Conservation (phyloP, 805 yeast species). For the Jamesozyma hellenica region DNA sequence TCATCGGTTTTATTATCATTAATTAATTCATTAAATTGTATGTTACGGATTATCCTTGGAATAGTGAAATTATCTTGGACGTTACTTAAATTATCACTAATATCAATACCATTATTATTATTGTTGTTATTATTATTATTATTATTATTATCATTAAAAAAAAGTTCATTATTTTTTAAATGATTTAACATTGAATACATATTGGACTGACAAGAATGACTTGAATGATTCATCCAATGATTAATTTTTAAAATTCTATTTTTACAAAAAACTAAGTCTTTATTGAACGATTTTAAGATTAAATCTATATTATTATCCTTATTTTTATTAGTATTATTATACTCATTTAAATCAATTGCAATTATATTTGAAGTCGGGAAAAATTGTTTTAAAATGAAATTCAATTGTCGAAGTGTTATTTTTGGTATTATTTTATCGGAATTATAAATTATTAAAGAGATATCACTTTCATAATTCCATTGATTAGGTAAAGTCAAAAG, state of each 20-base stretch:
- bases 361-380: constrained; percentile 21
- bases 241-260: constrained; percentile 20
- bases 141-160: too few relatives aligned
- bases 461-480: constrained; percentile 19
- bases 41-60: constrained; percentile 15
- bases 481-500: constrained; percentile 9
- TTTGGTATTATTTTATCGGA: constrained; percentile 2
- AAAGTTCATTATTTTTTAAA: too few relatives aligned
- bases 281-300: constrained; percentile 1
- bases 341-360: constrained; percentile 10
- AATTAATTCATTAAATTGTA: constrained; percentile 11
- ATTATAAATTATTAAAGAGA: constrained; percentile 16
- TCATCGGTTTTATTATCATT: constrained; percentile 1
- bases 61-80: constrained; percentile 4
- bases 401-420: constrained; percentile 10
- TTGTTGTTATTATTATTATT: not conserved
- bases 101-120: not conserved
- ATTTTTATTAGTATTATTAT: too few relatives aligned
- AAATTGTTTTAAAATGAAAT: constrained; percentile 9
- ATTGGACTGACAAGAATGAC: constrained; percentile 10
- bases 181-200: constrained; percentile 26
- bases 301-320: not conserved
- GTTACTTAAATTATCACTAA: too few relatives aligned
- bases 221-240: constrained; percentile 25
- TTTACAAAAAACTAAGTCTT: constrained; percentile 4